Conservation (phyloP, 305 asterid species). For the Solanum aculeatissimum region DNA sequence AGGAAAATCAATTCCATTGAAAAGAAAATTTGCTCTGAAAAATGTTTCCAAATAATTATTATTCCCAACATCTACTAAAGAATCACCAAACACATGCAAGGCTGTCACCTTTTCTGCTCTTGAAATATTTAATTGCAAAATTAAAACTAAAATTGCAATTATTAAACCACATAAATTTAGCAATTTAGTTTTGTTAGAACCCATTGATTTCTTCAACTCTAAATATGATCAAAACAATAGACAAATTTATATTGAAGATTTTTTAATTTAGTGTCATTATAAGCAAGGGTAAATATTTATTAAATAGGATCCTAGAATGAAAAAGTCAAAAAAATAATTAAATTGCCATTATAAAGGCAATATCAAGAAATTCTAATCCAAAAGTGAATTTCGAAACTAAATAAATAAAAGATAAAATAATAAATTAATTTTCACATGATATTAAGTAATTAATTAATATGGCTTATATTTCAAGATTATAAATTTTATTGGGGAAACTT, state of each 20-base stretch:
- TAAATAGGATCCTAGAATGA: background rate
- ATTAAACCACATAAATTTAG: background rate
- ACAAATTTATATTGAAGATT: background rate
- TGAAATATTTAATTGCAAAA: background rate
- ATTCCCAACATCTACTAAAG: background rate
- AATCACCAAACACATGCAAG: background rate
- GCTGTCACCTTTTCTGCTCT: background rate
- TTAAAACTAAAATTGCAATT: background rate
- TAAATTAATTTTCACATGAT: no score
- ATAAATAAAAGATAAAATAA: no score
- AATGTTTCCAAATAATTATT: background rate
- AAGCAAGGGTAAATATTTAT: background rate
- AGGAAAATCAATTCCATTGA: constrained; percentile 1
- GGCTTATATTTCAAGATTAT: no score
- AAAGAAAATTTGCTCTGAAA: background rate
- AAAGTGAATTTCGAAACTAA: no score
- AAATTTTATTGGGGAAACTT: no score
- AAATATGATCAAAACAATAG: background rate
- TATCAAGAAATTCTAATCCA: no score
- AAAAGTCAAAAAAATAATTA: background rate
- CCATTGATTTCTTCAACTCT: background rate
- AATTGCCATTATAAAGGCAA: background rate
- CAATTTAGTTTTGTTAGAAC: background rate
- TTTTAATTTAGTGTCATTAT: background rate
- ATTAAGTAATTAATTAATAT: no score